Conservation (phyloP, 805 yeast species). For the Starmerella scarabaei region DNA sequence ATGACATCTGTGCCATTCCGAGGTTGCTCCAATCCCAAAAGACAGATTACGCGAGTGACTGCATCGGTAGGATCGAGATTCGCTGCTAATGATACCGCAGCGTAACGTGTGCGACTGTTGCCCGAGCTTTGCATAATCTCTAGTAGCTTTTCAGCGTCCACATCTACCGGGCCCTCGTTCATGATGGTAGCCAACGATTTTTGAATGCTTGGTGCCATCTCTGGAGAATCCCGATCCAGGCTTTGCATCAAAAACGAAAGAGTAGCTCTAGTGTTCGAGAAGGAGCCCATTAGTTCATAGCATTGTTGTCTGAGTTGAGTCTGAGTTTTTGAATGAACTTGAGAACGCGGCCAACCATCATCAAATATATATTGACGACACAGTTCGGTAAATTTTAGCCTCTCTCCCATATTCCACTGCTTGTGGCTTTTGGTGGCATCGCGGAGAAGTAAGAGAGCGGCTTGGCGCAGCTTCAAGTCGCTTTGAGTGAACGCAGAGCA, state of each 20-base stretch:
- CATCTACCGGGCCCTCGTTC: conserved; percentile 30
- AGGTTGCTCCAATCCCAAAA: conserved; percentile 44
- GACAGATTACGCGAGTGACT: conserved; percentile 51
- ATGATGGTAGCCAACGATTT: conserved; percentile 53
- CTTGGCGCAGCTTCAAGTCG: conserved; percentile 39
- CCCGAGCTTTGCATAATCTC: conserved; percentile 31
- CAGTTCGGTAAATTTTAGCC: conserved; percentile 5
- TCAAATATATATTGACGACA: conserved; percentile 20
- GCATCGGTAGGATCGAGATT: conserved; percentile 56
- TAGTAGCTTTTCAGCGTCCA: conserved; percentile 24
- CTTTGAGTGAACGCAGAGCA: conserved; percentile 15
- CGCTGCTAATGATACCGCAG: conserved; percentile 49
- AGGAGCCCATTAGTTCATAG: conserved; percentile 66
- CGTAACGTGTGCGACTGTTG: conserved; percentile 41
- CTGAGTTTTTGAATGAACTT: conserved; percentile 3
- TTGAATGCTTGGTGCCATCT: conserved; percentile 54
- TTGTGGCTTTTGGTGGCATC: neutral
- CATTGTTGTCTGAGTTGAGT: conserved; percentile 29
- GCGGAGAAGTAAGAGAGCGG: conserved; percentile 35
- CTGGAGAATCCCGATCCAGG: conserved; percentile 48
- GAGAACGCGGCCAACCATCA: conserved; percentile 27
- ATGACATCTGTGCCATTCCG: conserved; percentile 54
- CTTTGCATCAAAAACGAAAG: conserved; percentile 61
- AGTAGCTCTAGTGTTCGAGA: conserved; percentile 38
- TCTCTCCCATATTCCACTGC: neutral